Conservation (phyloP, 768 basidiomycete species). For the Imleria badia region DNA sequence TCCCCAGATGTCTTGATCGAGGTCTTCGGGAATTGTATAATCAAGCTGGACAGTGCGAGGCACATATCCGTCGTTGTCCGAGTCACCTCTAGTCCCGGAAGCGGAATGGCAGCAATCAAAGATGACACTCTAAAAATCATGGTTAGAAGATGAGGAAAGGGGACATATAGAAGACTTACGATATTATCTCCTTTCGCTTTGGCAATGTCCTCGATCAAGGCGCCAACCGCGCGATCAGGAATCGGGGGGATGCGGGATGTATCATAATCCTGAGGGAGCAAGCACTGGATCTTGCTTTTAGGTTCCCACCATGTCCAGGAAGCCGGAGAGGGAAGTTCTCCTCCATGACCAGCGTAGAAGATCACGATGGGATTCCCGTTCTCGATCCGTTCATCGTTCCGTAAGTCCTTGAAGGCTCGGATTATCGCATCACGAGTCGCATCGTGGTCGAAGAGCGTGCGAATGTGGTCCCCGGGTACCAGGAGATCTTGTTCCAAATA, state of each 20-base stretch:
- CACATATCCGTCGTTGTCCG: not conserved
- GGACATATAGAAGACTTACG: constrained; percentile 29
- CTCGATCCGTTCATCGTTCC: constrained; percentile 24
- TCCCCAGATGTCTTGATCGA: constrained; percentile 29
- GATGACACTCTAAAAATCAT: constrained; percentile 39
- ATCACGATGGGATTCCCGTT: constrained; percentile 39
- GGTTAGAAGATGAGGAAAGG: not conserved
- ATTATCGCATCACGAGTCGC: constrained; percentile 41
- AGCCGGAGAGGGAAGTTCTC: constrained; percentile 29
- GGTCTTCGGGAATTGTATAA: constrained; percentile 3
- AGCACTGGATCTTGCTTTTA: constrained; percentile 26
- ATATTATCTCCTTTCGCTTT: constrained; percentile 43
- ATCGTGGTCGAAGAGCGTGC: constrained; percentile 35
- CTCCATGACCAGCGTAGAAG: constrained; percentile 47
- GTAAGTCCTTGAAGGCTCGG: constrained; percentile 22
- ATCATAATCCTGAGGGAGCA: constrained; percentile 33
- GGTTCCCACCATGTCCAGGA: constrained; percentile 15
- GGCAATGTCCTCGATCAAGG: constrained; percentile 39
- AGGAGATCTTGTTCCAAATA: constrained; percentile 32
- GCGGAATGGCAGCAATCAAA: constrained; percentile 48
- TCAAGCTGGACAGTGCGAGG: constrained; percentile 8
- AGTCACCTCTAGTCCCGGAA: constrained; percentile 33
- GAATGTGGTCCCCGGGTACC: constrained; percentile 35
- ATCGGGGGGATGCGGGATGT: constrained; percentile 33
- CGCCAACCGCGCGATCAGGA: constrained; percentile 43